A percentile compares a stretch with the other conserved stretches of the same genome.
Conservation (phyloP, 1,284 basidiomycete species). For the Ustilago vetiveriae region DNA sequence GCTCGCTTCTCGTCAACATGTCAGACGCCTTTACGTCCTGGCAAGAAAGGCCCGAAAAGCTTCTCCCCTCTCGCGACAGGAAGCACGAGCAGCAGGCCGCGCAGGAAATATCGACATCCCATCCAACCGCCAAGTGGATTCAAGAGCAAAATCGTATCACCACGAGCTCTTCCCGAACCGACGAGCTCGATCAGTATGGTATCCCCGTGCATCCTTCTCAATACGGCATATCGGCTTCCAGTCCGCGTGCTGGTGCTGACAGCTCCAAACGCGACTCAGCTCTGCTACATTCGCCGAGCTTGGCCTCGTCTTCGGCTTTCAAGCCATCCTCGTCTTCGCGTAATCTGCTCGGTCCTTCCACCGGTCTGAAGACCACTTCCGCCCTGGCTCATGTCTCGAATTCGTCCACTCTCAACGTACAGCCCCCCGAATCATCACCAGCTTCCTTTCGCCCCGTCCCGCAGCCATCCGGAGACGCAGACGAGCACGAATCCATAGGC, state of each 20-base stretch:
- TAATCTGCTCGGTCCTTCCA: neutral
- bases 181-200: conserved; percentile 36
- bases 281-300: conserved; percentile 1
- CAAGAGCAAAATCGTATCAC: conserved; percentile 17
- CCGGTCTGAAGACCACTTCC: neutral
- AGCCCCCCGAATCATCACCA: conserved; percentile 6
- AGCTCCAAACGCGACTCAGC: conserved; percentile 7
- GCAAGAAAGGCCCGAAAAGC: conserved; percentile 42
- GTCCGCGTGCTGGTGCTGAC: no score
- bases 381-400: conserved; percentile 2
- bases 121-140: conserved; percentile 25
- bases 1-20: conserved; percentile 10
- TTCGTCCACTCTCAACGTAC: conserved; percentile 1
- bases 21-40: conserved; percentile 32
- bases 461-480: conserved; percentile 10
- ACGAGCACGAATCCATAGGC: conserved; percentile 41
- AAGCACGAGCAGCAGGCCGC: neutral
- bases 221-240: neutral
- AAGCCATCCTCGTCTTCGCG: conserved; percentile 24
- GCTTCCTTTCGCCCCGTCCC: conserved; percentile 10
- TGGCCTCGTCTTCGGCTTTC: conserved; percentile 10
- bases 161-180: conserved; percentile 6
- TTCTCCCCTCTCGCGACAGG: conserved; percentile 9
- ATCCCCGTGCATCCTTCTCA: conserved; percentile 33
- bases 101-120: conserved; percentile 1